phyloP scores from a whole-genome alignment of 192 early-diverging fungal genomes.

The Linnemannia hyalina region DNA sequence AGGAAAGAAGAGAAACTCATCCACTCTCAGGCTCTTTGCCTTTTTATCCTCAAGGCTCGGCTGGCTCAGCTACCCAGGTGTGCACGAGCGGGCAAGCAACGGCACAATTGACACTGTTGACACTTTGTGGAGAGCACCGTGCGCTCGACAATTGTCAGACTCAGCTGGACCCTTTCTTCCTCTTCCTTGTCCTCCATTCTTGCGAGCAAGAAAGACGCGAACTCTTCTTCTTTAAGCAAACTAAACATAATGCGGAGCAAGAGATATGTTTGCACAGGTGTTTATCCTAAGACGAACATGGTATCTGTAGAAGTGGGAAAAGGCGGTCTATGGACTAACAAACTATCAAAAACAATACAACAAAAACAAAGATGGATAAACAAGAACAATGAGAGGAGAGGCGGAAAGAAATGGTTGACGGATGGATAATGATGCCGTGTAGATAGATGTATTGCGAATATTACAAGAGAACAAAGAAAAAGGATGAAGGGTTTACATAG shows the following conservation, averaged over 20 bases:
- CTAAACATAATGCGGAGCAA: background rate
- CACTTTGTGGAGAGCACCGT: constrained; percentile 7
- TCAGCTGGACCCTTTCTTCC: background rate
- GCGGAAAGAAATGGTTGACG: background rate
- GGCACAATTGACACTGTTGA: background rate
- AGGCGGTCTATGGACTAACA: background rate
- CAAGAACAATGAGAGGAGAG: background rate
- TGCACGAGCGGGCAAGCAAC: background rate
- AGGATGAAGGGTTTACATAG: background rate
- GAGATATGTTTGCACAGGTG: background rate
- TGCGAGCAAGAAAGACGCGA: too few relatives aligned
- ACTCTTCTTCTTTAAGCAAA: background rate
- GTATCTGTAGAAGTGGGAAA: background rate
- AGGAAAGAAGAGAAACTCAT: background rate
- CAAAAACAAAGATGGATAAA: background rate
- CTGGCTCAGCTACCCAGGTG: background rate
- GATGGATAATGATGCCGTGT: constrained; percentile 2
- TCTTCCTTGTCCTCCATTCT: background rate
- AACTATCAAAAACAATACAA: background rate
- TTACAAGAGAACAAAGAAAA: constrained; percentile 10
- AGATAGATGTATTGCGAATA: constrained; percentile 3
- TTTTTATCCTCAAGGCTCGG: background rate
- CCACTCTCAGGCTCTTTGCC: too few relatives aligned
- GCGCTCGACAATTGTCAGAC: background rate
- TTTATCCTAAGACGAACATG: background rate